Conservation (phyloP, 1,284 basidiomycete genomes). For the Vanrija sp. region DNA sequence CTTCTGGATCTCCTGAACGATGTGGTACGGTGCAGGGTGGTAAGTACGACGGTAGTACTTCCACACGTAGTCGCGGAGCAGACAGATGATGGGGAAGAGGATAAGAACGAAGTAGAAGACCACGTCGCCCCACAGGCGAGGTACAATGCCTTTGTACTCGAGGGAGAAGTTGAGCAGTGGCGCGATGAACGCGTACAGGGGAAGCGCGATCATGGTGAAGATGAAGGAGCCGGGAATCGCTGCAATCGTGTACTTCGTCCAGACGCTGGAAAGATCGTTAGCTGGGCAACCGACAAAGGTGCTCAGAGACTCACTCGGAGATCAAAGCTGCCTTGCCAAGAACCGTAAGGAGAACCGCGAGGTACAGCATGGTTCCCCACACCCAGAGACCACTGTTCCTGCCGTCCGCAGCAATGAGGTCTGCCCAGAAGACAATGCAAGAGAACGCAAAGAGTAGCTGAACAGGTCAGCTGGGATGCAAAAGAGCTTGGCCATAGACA, state of each 20-base stretch:
- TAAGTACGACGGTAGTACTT: conserved; percentile 95
- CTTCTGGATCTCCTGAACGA: conserved; percentile 93
- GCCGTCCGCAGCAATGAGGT: conserved; percentile 74
- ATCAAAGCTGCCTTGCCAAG: conserved; percentile 95
- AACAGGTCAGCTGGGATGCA: neutral
- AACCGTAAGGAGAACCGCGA: conserved; percentile 88
- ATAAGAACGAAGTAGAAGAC: conserved; percentile 89
- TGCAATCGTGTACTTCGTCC: conserved; percentile 97
- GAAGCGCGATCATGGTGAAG: conserved; percentile 91
- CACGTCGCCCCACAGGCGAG: conserved; percentile 76
- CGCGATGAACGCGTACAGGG: conserved; percentile 82
- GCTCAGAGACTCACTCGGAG: conserved; percentile 72
- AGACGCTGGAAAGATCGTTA: conserved; percentile 59
- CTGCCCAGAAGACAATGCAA: conserved; percentile 85
- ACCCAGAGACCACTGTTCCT: conserved; percentile 91
- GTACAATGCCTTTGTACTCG: conserved; percentile 84
- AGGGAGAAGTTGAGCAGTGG: conserved; percentile 80
- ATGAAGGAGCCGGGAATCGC: conserved; percentile 94
- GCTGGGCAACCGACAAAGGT: no score
- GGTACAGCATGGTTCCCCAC: conserved; percentile 94
- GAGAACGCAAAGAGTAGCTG: conserved; percentile 85
- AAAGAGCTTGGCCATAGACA: neutral
- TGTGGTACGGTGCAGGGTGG: conserved; percentile 84
- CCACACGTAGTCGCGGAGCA: conserved; percentile 90
- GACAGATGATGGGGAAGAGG: conserved; percentile 80